phyloP scores from a whole-genome alignment of 305 asterid species.

The Caryopteris hybrid region DNA sequence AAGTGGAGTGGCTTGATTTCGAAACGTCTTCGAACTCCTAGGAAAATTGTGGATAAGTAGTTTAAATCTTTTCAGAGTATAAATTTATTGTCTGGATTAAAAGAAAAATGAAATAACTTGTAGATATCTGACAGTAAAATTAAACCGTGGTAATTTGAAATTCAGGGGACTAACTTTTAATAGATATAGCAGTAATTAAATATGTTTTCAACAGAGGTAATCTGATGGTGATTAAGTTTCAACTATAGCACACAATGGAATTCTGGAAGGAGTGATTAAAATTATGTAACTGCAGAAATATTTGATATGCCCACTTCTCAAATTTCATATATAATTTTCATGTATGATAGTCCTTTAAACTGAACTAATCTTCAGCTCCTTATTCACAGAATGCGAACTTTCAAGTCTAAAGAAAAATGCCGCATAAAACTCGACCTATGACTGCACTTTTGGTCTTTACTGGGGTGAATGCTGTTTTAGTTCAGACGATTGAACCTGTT shows the following conservation, averaged over 20 bases:
- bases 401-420: conserved; percentile 33
- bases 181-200: background rate
- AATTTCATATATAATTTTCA: background rate
- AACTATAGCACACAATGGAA: background rate
- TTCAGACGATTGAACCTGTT: conserved; percentile 63
- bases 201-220: background rate
- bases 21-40: too few relatives aligned
- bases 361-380: conserved; percentile 4
- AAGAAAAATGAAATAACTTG: background rate
- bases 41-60: background rate
- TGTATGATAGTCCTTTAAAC: background rate
- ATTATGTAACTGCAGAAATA: background rate
- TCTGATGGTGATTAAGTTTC: background rate
- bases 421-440: conserved; percentile 73
- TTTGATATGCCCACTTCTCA: background rate
- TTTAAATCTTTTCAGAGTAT: background rate
- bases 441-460: conserved; percentile 62
- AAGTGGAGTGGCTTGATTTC: background rate
- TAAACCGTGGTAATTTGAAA: background rate
- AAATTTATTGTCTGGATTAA: background rate
- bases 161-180: background rate
- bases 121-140: background rate
- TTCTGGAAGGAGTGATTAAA: background rate
- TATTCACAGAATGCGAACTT: conserved; percentile 24
- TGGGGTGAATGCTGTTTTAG: conserved; percentile 60